Evolutionary conservation across 106 monocot genomes (phyloP), one percentile per base, ranked within the genome.

Genomic region (Iris macrosiphon): DNA sequence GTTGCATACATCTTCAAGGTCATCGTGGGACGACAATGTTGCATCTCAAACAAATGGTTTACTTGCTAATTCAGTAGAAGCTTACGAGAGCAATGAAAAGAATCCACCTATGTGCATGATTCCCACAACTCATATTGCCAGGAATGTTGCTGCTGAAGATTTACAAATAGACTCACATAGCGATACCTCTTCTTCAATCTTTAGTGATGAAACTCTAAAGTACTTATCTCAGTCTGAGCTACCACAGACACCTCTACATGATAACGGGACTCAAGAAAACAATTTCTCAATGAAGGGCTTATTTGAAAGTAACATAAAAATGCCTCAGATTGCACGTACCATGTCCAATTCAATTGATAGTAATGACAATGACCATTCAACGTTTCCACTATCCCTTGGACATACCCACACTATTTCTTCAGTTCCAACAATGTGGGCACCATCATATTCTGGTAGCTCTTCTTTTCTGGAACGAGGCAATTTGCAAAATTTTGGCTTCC

Each of bases 331-430:
- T 41, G 33, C 63, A 42, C 26, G 69, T 2, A 53, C 53, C 33
- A 55, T 70, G n/a, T 43, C 79, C 31, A 65, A 52, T 70, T 72
- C 66, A 46, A 23, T 63, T 23, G 69, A 62, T 31, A 70, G 58
- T 25, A 73, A 55, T 67, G 70, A 26, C 3, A 52, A 61, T 52
- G 63, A 62, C 22, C 16, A 42, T 49, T 57, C 59, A 30, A 56
- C 28, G 20, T 71, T 61, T 72, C 48, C 59, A 21, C 75, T 49
- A 37, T 50, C 72, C 6, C 44, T 70, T 67, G 46, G 45, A 52
- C 56, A 74, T 63, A 46, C 53, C 13, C 55, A 68, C 29, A 49
- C 72, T 2, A 44, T 57, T 38, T 54, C 71, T 40, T 55, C 67
- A 26, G 49, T 52, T 58, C 46, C 75, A 45, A 15, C 48, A 24